phyloP scores from a whole-genome alignment of 1,284 basidiomycete genomes.

The Salmacisia buchloeana region DNA sequence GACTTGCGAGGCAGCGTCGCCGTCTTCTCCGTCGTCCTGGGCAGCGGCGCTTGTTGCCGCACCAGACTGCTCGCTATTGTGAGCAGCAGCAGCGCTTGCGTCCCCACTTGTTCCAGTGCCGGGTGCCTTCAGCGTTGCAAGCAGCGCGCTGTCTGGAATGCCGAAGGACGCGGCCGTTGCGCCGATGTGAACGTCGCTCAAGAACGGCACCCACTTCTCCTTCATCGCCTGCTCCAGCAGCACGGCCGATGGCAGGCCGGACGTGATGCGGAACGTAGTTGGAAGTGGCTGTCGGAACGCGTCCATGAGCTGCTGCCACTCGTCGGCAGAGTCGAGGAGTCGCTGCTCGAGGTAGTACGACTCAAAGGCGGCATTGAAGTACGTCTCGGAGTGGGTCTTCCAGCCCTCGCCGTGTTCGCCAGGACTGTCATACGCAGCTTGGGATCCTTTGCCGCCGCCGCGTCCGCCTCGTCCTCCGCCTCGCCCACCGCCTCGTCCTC shows the following conservation, averaged over 20 bases:
- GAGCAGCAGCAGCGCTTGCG: too few species aligned
- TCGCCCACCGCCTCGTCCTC: slow-evolving; percentile 9
- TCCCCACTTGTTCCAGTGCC: too few species aligned
- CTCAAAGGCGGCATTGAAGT: slow-evolving; percentile 34
- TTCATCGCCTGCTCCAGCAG: slow-evolving; percentile 43
- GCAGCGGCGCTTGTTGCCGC: too few species aligned
- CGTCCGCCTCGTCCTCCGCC: slow-evolving; percentile 18
- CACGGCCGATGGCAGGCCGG: slow-evolving; percentile 40
- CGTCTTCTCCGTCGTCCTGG: neutral
- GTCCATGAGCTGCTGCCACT: slow-evolving; percentile 74
- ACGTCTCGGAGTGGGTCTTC: neutral
- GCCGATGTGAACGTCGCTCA: slow-evolving; percentile 59
- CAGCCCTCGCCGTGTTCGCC: slow-evolving; percentile 2
- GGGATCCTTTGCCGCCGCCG: neutral
- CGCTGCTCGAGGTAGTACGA: slow-evolving; percentile 47
- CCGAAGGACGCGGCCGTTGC: slow-evolving; percentile 4
- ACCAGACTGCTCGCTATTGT: too few species aligned
- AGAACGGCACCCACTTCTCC: slow-evolving; percentile 65
- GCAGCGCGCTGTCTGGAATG: neutral
- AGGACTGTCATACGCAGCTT: neutral
- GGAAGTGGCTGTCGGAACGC: slow-evolving; percentile 71
- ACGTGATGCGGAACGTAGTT: slow-evolving; percentile 85
- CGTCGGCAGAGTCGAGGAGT: slow-evolving; percentile 50
- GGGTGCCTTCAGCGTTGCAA: too few species aligned
- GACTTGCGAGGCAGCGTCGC: slow-evolving; percentile 15